Evolutionary conservation across 148 eudicot species (phyloP).

Genomic region (Gaultheria prostrata): DNA sequence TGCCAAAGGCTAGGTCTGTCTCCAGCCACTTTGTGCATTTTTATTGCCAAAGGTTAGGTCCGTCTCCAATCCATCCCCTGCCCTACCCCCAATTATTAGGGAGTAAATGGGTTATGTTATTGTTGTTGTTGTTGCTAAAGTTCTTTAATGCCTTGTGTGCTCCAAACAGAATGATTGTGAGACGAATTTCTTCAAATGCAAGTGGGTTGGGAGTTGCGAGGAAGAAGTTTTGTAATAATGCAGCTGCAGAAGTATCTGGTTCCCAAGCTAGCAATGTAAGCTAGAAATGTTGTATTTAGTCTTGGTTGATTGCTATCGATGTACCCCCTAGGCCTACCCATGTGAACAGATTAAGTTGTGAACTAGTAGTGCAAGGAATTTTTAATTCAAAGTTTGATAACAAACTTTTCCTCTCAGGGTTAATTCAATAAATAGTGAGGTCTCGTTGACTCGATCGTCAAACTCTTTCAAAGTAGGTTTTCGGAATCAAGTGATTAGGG

Average conservation of each 20-base stretch:
- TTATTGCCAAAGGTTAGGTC: no score
- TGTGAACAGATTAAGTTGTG: not conserved
- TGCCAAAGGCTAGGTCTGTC: no score
- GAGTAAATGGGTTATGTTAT: no score
- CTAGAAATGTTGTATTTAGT: not conserved
- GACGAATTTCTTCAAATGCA: slow-evolving; percentile 14
- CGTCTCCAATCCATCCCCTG: no score
- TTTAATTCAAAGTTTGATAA: not conserved
- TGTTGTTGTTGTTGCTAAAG: no score
- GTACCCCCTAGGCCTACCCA: no score
- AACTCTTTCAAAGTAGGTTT: not conserved
- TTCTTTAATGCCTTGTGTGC: not conserved
- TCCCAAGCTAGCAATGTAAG: slow-evolving; percentile 23
- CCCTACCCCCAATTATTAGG: no score
- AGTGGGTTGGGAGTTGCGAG: slow-evolving; percentile 16
- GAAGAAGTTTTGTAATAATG: slow-evolving; percentile 25
- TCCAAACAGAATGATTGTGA: slow-evolving; percentile 22
- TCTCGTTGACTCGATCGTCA: no score
- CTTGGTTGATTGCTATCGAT: not conserved
- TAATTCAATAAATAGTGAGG: not conserved
- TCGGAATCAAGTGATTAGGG: not conserved
- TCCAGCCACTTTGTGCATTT: no score
- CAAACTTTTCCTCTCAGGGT: not conserved
- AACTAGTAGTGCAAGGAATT: not conserved
- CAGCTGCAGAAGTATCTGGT: slow-evolving; percentile 20